Evolutionary conservation across 805 yeast genomes (phyloP), one percentile per base, ranked within the genome.

Genomic region (Yamadazyma nakazawae): DNA sequence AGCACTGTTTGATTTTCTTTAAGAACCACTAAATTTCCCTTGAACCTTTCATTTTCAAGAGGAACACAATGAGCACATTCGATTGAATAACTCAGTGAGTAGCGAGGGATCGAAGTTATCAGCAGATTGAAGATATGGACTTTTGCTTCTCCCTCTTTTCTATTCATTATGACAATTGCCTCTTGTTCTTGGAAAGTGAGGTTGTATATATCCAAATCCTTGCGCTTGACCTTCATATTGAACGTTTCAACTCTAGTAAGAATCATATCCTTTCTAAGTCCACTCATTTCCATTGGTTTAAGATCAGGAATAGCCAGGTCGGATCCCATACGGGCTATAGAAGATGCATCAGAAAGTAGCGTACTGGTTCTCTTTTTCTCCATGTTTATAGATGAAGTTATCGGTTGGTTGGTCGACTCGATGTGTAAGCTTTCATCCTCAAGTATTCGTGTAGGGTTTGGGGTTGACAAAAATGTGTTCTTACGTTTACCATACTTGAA

Each of bases 261-360:
- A n/a, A 84, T 82, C 56, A 84, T 75, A 60, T 88, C 96, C 54
- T 85, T 87, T 34, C 81, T 67, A 18, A 79, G 60, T 4, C 60
- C 53, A 5, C 67, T 59, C 5, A 63, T 51, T 31, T 72, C 80
- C 47, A 60, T 45, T 12, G 50, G 48, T 32, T 62, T 66, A 10
- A 26, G 21, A 16, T 65, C 69, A 5, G 62, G 48, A 34, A 57
- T 58, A 3, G 66, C 63, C 18, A 64, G 48, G 35, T 67, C 76
- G 4, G 72, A 63, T 5, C 71, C 71, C 75, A 72, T 70, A 48
- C 77, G 58, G 10, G 74, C 78, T 43, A 74, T 68, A 3, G 78
- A 65, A 1, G 82, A 64, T 0, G 70, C 60, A 14, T 76, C 74
- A 0, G 75, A 67, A 34, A 69, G 55, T 10, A 66, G 54, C 0